phyloP scores from a whole-genome alignment of 2,329 filamentous ascomycete genomes.

The Akanthomyces lecanii region DNA sequence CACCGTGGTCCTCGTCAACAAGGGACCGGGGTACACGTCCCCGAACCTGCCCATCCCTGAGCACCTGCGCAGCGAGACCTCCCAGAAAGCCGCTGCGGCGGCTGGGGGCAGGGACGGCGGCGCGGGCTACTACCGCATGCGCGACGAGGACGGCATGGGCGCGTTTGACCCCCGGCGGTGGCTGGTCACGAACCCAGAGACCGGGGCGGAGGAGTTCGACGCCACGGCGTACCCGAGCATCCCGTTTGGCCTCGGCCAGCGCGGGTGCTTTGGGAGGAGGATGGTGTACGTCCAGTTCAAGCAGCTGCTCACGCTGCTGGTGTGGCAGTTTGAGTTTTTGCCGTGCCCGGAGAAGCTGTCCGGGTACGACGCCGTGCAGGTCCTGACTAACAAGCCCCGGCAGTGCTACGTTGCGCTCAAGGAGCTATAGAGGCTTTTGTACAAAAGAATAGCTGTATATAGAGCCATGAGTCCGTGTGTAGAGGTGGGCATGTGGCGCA shows the following conservation, averaged over 20 bases:
- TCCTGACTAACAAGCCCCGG: constrained; percentile 12
- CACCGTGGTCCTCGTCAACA: constrained; percentile 21
- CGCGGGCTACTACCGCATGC: constrained; percentile 9
- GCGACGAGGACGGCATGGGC: constrained; percentile 10
- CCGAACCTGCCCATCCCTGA: constrained; percentile 8
- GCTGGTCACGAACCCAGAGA: constrained; percentile 4
- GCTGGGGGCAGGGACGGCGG: neutral
- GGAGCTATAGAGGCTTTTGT: neutral
- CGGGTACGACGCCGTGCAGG: constrained; percentile 8
- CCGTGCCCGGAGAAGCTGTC: constrained; percentile 1
- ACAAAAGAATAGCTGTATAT: neutral
- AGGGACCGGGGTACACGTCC: constrained; percentile 22
- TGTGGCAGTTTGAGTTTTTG: constrained; percentile 14
- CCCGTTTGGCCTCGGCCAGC: constrained; percentile 11
- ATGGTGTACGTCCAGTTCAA: constrained; percentile 13
- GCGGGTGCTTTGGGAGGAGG: constrained; percentile 8
- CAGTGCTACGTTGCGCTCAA: constrained; percentile 7
- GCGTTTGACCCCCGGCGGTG: constrained; percentile 18
- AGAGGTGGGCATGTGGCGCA: too few relatives aligned
- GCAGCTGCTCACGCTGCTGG: constrained; percentile 12
- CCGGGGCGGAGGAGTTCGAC: constrained; percentile 7
- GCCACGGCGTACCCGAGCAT: neutral
- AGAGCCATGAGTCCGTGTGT: neutral
- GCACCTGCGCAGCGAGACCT: neutral
- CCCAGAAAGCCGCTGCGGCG: neutral